Evolutionary conservation across 805 yeast genomes (phyloP), one percentile per base, ranked within the genome.

Genomic region (Hanseniaspora lachancei): DNA sequence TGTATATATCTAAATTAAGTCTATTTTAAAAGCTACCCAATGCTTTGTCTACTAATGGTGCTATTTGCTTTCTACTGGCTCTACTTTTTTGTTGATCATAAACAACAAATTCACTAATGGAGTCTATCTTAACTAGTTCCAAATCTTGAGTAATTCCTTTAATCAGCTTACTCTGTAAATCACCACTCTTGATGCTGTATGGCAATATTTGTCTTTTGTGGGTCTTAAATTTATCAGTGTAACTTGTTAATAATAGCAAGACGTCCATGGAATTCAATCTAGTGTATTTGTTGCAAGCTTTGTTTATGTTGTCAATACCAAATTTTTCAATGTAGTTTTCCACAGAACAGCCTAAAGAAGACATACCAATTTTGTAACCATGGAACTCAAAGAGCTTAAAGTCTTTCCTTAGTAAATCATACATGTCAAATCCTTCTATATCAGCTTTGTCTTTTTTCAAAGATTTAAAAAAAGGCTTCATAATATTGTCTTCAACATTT

Each of bases 51-150:
- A 70, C 38, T 4, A 57, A 64, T 0, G 97, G 97, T 5, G 86
- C 95, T 13, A 89, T 86, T 65, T 86, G 95, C 65, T 89, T 89
- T 62, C 97, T 76, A 38, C 93, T 84, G 1, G 91, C 89, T 8
- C 69, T 66, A 15, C 75, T 62, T 58, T 84, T 80, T 59, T 73
- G 74, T 64, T 84, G 84, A 59, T 70, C 64, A 57, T 68, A 77
- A 21, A 46, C 54, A 15, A 29, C 7, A 12, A 50, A 49, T 15
- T 57, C 34, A 6, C 58, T 41, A 1, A 62, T 52, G 13, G 60
- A 58, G 2, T 57, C 49, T 29, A 47, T 41, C 34, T 66, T 53
- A 2, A 58, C 55, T 20, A 62, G 57, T 15, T 59, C 57, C 15
- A 57, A 53, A 2, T 59, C 58, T 20, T 58, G 46, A 9, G 67